Base-by-base conservation (phyloP, 371 early-diverging fungal genomes). In the Mucor plumbeus region DNA sequence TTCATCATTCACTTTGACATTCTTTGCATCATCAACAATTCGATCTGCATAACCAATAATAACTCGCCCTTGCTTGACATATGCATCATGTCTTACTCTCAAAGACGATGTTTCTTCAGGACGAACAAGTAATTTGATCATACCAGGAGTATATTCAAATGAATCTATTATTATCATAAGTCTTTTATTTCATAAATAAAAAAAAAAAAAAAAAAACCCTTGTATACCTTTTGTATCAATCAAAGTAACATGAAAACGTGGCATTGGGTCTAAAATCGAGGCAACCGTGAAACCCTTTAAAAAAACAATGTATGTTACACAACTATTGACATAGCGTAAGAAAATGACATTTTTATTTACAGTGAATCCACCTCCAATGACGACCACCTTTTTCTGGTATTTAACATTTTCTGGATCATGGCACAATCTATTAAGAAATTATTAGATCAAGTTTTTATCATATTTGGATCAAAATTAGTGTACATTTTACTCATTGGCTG, bases 281-380 rank as follows among this genome's bases (percentile, higher is more conserved):
- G 74, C 79, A 14, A 79, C 76, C 5, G 79, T 79, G 39, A 76
- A 79, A 53, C 79, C 79, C 79, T 79, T 61, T 34, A 6, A 53
- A 53, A 26, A 31, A 26, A 13, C 14, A 14, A 53, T 14, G 31
- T 14, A 14, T 26, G 53, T 53, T 53, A 53, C 53, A 53, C 53
- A 26, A 26, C 26, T 3, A 53, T 53, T 26, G 31, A 26, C 53
- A 53, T 31, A 31, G 14, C 53, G 19, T 31, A 41, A 5, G 43
- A 41, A 26, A 26, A 13, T 11, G 38, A n/a, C 39, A 11, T 54
- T 14, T 14, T 26, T 34, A 40, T 62, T 57, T 79, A 79, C 79
- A 31, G 79, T 79, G 48, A 79, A 79, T 39, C 79, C 79, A 55
- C 79, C 79, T 34, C 79, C 79, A 44, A 79, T 57, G 58, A 79